Conservation (phyloP, 2,329 filamentous ascomycete species). For the Ophiocordyceps camponoti-saundersi region DNA sequence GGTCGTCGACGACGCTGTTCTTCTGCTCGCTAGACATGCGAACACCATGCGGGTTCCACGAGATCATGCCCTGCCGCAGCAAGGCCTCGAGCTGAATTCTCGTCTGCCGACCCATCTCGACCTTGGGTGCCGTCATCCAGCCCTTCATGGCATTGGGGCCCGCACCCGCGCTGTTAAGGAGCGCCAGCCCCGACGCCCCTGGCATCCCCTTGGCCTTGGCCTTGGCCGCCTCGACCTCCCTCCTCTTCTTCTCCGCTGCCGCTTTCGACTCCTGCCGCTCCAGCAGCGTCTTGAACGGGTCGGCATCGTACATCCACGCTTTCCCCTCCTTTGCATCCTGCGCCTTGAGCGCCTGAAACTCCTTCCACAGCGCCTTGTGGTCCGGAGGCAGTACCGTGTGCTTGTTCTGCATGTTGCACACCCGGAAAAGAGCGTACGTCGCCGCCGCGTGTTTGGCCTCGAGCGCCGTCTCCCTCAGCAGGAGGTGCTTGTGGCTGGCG, state of each 20-base stretch:
- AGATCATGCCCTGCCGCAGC: slow-evolving; percentile 57
- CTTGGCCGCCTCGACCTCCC: slow-evolving; percentile 49
- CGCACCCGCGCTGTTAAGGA: slow-evolving; percentile 26
- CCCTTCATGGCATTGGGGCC: slow-evolving; percentile 43
- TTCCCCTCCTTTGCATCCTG: slow-evolving; percentile 61
- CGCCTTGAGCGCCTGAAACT: slow-evolving; percentile 69
- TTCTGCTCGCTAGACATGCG: slow-evolving; percentile 42
- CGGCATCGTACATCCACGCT: slow-evolving; percentile 86
- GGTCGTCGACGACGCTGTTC: slow-evolving; percentile 49
- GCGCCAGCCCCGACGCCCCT: slow-evolving; percentile 36
- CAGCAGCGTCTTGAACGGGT: slow-evolving; percentile 70
- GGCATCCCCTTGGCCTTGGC: slow-evolving; percentile 51
- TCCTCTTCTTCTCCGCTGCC: slow-evolving; percentile 61
- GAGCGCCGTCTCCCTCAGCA: slow-evolving; percentile 59
- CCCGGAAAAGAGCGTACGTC: slow-evolving; percentile 76
- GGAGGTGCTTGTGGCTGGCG: slow-evolving; percentile 56
- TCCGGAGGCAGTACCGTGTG: slow-evolving; percentile 87
- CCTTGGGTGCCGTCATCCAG: slow-evolving; percentile 74
- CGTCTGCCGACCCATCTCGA: slow-evolving; percentile 79
- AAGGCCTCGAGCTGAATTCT: slow-evolving; percentile 64
- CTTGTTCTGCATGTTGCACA: slow-evolving; percentile 90
- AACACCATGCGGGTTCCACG: slow-evolving; percentile 75
- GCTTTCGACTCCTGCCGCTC: slow-evolving; percentile 67
- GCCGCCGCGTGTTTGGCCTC: slow-evolving; percentile 91
- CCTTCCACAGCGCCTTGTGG: slow-evolving; percentile 82